Base-by-base conservation (phyloP, 1,139 yeast species). In the Scheffersomyces insectosa region DNA sequence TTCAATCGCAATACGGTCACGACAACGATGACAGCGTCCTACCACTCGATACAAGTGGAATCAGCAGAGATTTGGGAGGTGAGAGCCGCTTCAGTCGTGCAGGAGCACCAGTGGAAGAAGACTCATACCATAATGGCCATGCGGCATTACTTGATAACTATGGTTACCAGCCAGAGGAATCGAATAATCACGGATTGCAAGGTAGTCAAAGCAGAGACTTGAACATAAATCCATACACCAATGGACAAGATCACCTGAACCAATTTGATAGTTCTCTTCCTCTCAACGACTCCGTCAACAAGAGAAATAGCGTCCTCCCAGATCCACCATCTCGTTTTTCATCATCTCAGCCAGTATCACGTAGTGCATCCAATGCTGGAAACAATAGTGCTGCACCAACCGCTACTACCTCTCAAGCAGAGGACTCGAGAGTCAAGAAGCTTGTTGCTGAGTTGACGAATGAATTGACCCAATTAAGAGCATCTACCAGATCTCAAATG, bases 401-500 rank as follows among this genome's bases (percentile, higher is more conserved):
- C 25, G 6, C 25, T 12, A 28, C 12, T 13, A 41, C 36, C 28
- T 44, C 44, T 8, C 33, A 37, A 12, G 42, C 44, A 13, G 66
- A 60, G 34, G 65, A 64, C 30, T 56, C 55, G 15, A 59, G 61
- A 40, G 68, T 68, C 13, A 72, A 70, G 48, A 58, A 59, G 38
- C 52, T 71, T 25, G 67, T 77, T 23, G 55, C 57, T n/a, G 72
- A 72, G 38, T 62, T 81, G 40, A 77, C 80, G 15, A 56, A 57
- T 23, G 84, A 82, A 48, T 62, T 82, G 42, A 66, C 65, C 30
- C 64, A 66, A 23, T 64, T 82, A 52, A 79, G 70, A 50, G 44
- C 63, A 8, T 66, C 78, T 5, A 74, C 86, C 6, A 73, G 70
- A 43, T 60, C 63, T 4, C 82, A 80, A 50, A 80, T 82, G 61